These are phyloP conservation scores for Trametes gibbosa DNA, from an alignment of 768 basidiomycete species.

Conservation along the genomic window DNA sequence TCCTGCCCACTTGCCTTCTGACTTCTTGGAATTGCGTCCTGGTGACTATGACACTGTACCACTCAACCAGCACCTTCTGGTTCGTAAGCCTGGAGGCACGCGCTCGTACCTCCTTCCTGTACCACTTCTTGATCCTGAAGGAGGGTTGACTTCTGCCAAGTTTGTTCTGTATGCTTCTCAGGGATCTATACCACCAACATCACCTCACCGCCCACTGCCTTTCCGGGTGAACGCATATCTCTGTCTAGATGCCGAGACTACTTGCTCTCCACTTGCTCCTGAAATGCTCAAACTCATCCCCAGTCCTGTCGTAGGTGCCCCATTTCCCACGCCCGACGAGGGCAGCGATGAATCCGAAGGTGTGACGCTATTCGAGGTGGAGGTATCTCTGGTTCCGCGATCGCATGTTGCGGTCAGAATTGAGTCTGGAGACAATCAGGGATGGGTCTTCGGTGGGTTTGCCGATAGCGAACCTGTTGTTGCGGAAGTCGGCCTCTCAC, in stretches of 20 bases:
- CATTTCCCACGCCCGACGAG: conserved; percentile 66
- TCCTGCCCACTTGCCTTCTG: conserved; percentile 6
- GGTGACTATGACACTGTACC: conserved; percentile 2
- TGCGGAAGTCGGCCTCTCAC: conserved; percentile 35
- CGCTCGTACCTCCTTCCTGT: neutral
- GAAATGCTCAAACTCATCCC: conserved; percentile 60
- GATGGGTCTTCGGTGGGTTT: conserved; percentile 64
- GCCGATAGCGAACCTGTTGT: conserved; percentile 33
- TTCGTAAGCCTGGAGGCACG: conserved; percentile 5
- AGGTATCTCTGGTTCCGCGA: conserved; percentile 30
- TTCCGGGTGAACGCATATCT: conserved; percentile 46
- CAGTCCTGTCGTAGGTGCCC: conserved; percentile 46
- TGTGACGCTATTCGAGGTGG: conserved; percentile 59
- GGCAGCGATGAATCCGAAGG: conserved; percentile 77
- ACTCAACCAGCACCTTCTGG: neutral
- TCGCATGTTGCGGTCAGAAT: conserved; percentile 55
- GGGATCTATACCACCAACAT: conserved; percentile 50
- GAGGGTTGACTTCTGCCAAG: neutral
- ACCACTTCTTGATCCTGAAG: conserved; percentile 36
- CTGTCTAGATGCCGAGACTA: conserved; percentile 35
- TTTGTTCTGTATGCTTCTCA: conserved; percentile 60
- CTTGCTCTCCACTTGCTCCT: conserved; percentile 35
- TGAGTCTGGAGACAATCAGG: conserved; percentile 47
- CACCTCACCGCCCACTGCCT: conserved; percentile 46
- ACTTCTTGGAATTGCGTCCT: neutral